A percentile compares a stretch with the other conserved stretches of the same genome.
phyloP scores from a whole-genome alignment of 352 stramenopile genomes.

The Elongisporangium anandrum region DNA sequence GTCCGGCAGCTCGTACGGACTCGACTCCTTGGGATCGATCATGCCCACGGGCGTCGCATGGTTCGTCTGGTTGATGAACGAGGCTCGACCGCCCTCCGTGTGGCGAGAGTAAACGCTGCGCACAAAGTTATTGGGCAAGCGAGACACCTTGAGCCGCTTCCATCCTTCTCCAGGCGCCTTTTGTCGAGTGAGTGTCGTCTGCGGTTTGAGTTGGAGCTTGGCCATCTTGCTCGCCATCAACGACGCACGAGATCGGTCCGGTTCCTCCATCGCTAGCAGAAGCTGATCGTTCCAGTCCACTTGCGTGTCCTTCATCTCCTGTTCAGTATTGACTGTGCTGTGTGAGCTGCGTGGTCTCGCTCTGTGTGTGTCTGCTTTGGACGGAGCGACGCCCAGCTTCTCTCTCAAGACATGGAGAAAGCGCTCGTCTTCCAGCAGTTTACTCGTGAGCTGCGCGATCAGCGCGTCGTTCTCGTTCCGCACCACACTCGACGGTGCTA shows the following conservation, averaged over 20 bases:
- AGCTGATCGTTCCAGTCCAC: conserved; percentile 45
- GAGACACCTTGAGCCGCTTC: conserved; percentile 62
- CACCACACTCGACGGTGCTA: not conserved
- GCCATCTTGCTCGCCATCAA: conserved; percentile 56
- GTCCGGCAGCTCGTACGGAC: conserved; percentile 51
- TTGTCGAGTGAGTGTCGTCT: conserved; percentile 6
- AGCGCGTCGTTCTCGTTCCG: conserved; percentile 3
- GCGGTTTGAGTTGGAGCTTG: conserved; percentile 40
- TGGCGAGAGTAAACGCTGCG: conserved; percentile 47
- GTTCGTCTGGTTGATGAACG: conserved; percentile 69
- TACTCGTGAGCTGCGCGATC: conserved; percentile 11
- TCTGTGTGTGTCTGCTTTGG: conserved; percentile 6
- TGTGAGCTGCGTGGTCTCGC: conserved; percentile 9
- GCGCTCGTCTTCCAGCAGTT: conserved; percentile 48
- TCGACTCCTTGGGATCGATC: conserved; percentile 59
- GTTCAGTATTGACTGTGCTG: conserved; percentile 9
- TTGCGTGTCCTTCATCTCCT: conserved; percentile 22
- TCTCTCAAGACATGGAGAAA: conserved; percentile 53
- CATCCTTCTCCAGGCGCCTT: conserved; percentile 51
- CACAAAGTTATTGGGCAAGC: conserved; percentile 56
- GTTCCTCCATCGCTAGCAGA: conserved; percentile 36
- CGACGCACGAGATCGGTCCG: conserved; percentile 39
- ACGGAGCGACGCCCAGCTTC: conserved; percentile 43
- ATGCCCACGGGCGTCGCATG: conserved; percentile 56
- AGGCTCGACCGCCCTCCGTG: conserved; percentile 52